Percentiles rank a stretch among this genome's conserved stretches.
phyloP scores from a whole-genome alignment of 768 basidiomycete genomes.

The Gelatoporia subvermispora region DNA sequence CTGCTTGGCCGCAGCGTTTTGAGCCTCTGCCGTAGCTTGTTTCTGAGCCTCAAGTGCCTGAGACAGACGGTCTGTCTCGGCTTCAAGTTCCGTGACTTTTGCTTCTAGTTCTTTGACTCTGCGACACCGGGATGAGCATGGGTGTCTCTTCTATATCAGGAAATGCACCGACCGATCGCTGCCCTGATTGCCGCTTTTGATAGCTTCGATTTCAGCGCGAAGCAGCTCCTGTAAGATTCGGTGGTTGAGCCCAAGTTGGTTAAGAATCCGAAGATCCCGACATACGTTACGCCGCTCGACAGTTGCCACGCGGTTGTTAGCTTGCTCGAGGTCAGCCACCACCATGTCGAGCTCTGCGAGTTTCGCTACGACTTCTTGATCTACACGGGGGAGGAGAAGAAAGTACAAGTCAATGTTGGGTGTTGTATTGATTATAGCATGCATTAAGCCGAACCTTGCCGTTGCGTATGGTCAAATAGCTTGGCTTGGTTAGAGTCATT shows the following conservation, averaged over 20 bases:
- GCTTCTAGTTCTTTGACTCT: constrained; percentile 71
- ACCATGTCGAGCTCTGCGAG: constrained; percentile 94
- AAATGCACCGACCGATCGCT: constrained; percentile 56
- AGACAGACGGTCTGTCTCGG: constrained; percentile 67
- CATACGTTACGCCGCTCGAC: constrained; percentile 90
- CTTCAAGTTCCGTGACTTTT: constrained; percentile 72
- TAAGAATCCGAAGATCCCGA: background rate
- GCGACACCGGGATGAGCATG: constrained; percentile 1
- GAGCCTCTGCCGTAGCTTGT: constrained; percentile 39
- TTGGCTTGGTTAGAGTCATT: constrained; percentile 93
- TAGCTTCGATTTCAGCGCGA: constrained; percentile 89
- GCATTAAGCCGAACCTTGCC: constrained; percentile 57
- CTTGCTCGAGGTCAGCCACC: constrained; percentile 87
- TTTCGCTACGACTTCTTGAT: constrained; percentile 88
- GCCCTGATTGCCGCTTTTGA: constrained; percentile 72
- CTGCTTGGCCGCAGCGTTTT: constrained; percentile 44
- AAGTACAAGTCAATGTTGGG: background rate
- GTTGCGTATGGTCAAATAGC: constrained; percentile 83
- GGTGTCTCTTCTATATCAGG: background rate
- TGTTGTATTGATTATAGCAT: constrained; percentile 1
- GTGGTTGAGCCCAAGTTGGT: background rate
- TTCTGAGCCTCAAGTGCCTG: constrained; percentile 62
- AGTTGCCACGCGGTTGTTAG: constrained; percentile 89
- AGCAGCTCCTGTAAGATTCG: constrained; percentile 67
- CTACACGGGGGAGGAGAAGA: constrained; percentile 32